Percentiles rank a stretch among this genome's conserved stretches.
Evolutionary conservation across 2,329 filamentous ascomycete species (phyloP).

Genomic region (Thyridium curvatum): DNA sequence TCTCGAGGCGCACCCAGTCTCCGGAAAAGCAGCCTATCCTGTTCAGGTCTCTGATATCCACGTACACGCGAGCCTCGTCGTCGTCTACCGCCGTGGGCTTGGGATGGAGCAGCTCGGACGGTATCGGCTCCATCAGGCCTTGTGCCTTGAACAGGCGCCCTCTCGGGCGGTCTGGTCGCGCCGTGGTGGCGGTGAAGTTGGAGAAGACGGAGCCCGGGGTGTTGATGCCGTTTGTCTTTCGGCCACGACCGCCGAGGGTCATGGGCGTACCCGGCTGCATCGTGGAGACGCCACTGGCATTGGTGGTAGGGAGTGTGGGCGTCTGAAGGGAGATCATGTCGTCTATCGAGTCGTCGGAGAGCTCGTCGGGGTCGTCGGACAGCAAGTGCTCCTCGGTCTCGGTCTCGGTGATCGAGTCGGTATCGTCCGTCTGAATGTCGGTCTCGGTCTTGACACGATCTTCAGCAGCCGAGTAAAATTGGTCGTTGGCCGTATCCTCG

Average conservation of each 20-base stretch:
- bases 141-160: slow-evolving; percentile 82
- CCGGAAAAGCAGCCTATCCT: slow-evolving; percentile 96
- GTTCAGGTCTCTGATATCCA: slow-evolving; percentile 78
- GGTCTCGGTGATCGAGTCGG: slow-evolving; percentile 41
- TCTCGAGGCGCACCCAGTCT: slow-evolving; percentile 88
- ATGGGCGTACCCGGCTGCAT: slow-evolving; percentile 77
- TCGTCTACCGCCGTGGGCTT: slow-evolving; percentile 74
- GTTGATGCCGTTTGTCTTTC: slow-evolving; percentile 62
- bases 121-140: slow-evolving; percentile 64
- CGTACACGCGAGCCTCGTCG: slow-evolving; percentile 82
- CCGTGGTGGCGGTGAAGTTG: slow-evolving; percentile 77
- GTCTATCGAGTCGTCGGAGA: slow-evolving; percentile 87
- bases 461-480: slow-evolving; percentile 89
- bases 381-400: slow-evolving; percentile 58
- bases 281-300: slow-evolving; percentile 73
- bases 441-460: slow-evolving; percentile 60
- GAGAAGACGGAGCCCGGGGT: slow-evolving; percentile 89
- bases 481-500: slow-evolving; percentile 81
- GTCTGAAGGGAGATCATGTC: slow-evolving; percentile 87
- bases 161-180: slow-evolving; percentile 63
- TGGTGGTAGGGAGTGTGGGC: slow-evolving; percentile 70
- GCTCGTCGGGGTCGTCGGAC: slow-evolving; percentile 62
- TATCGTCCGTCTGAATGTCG: slow-evolving; percentile 51
- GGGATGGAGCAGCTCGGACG: slow-evolving; percentile 76
- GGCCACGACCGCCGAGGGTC: slow-evolving; percentile 55